Evolutionary conservation across 1,139 yeast genomes (phyloP).

Genomic region (Maudiozyma humilis): DNA sequence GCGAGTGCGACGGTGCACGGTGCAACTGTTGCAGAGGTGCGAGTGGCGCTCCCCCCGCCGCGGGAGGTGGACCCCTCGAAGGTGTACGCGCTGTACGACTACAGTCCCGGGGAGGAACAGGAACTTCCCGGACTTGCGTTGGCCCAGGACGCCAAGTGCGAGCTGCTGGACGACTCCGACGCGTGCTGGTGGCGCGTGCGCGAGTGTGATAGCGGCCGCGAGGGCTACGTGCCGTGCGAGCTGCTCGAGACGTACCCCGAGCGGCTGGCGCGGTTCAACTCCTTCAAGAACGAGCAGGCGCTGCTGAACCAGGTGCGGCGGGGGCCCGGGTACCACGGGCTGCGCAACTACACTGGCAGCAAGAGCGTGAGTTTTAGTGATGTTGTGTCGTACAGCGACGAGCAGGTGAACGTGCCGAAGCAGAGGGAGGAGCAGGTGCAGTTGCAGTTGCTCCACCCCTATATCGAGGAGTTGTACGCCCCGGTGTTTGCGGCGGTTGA

Average conservation of each 20-base stretch:
- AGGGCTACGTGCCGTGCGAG: slow-evolving; percentile 95
- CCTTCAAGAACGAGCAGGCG: slow-evolving; percentile 77
- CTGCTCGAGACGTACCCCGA: slow-evolving; percentile 86
- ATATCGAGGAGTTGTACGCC: not conserved
- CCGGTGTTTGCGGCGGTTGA: slow-evolving; percentile 1
- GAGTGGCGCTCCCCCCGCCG: slow-evolving; percentile 56
- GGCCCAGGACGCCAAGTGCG: slow-evolving; percentile 71
- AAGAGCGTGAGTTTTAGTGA: slow-evolving; percentile 34
- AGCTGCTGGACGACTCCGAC: slow-evolving; percentile 75
- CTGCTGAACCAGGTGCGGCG: slow-evolving; percentile 9
- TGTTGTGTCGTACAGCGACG: slow-evolving; percentile 27
- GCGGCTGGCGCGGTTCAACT: slow-evolving; percentile 79
- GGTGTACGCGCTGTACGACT: slow-evolving; percentile 77
- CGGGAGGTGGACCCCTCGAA: slow-evolving; percentile 74
- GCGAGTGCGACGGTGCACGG: too few species aligned
- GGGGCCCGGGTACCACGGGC: slow-evolving; percentile 6
- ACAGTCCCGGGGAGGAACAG: slow-evolving; percentile 59
- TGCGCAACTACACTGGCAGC: slow-evolving; percentile 14
- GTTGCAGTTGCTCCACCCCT: not conserved
- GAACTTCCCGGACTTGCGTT: slow-evolving; percentile 71
- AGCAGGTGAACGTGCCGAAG: slow-evolving; percentile 5
- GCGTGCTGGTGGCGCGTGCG: slow-evolving; percentile 96
- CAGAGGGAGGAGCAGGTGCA: not conserved
- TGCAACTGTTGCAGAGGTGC: not conserved
- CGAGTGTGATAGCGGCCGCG: slow-evolving; percentile 55